Conservation (phyloP, 2,329 filamentous ascomycete genomes). For the Didymella glomerata region DNA sequence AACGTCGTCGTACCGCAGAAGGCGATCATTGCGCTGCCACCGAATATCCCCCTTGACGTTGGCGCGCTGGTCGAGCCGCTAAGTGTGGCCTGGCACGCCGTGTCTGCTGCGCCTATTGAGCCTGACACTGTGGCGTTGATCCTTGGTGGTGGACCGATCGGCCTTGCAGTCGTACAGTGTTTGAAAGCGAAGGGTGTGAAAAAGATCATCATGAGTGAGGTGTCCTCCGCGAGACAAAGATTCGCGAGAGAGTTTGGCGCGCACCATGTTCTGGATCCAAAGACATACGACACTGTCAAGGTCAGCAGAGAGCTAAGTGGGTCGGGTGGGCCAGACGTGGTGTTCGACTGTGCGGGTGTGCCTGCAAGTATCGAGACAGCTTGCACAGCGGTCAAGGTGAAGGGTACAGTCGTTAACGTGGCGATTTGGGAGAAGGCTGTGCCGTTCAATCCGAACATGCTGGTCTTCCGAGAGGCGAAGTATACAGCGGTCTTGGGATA, state of each 20-base stretch:
- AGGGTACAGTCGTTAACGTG: conserved; percentile 70
- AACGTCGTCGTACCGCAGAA: conserved; percentile 61
- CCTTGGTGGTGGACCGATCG: conserved; percentile 70
- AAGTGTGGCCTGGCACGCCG: conserved; percentile 71
- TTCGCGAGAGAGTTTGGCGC: conserved; percentile 66
- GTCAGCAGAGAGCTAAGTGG: conserved; percentile 59
- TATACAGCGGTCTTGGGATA: conserved; percentile 62
- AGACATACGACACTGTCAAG: conserved; percentile 59
- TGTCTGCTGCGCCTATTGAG: conserved; percentile 59
- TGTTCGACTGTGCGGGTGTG: conserved; percentile 70
- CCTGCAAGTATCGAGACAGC: conserved; percentile 56
- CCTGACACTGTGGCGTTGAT: conserved; percentile 61
- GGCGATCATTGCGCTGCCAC: conserved; percentile 61
- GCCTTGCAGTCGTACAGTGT: conserved; percentile 67
- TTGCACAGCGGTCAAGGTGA: conserved; percentile 59
- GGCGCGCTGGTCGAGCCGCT: conserved; percentile 70
- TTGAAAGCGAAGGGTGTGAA: conserved; percentile 62
- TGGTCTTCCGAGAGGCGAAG: conserved; percentile 63
- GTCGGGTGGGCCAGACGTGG: conserved; percentile 63
- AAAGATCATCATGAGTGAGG: conserved; percentile 66
- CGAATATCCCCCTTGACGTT: conserved; percentile 61
- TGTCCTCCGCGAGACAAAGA: conserved; percentile 60
- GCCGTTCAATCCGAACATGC: conserved; percentile 62
- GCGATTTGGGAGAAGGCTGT: conserved; percentile 69
- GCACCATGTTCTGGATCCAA: conserved; percentile 63